Conservation (phyloP, 192 early-diverging fungal species). For the Borealophlyctis nickersoniae region DNA sequence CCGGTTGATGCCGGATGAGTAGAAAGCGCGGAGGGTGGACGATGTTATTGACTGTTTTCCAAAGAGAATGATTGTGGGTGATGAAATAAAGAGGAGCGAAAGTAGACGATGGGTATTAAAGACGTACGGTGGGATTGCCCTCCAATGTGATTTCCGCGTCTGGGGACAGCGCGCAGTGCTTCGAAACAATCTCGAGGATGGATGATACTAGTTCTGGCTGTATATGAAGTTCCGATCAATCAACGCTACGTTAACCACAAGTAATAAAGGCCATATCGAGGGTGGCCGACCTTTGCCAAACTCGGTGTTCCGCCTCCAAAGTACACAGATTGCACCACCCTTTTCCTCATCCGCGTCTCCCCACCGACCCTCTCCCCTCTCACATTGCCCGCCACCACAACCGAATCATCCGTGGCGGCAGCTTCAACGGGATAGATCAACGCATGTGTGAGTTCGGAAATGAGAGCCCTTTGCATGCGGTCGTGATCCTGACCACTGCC, state of each 20-base stretch:
- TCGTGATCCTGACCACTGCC: conserved; percentile 17
- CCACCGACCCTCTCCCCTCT: too few species aligned
- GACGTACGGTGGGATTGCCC: conserved; percentile 31
- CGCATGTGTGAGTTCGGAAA: conserved; percentile 15
- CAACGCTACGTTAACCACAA: too few species aligned
- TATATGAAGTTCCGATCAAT: too few species aligned
- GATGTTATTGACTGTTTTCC: conserved; percentile 7
- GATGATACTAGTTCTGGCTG: too few species aligned
- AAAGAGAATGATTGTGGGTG: neutral
- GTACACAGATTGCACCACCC: conserved; percentile 26
- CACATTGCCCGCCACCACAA: too few species aligned
- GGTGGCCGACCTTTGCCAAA: conserved; percentile 20
- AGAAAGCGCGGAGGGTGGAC: conserved; percentile 21
- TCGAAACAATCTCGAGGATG: conserved; percentile 14
- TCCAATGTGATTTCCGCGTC: conserved; percentile 35
- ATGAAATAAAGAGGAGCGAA: neutral
- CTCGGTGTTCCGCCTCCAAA: conserved; percentile 46
- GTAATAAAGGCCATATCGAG: neutral
- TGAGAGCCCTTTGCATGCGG: conserved; percentile 17
- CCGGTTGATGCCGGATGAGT: conserved; percentile 36
- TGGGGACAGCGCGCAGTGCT: neutral
- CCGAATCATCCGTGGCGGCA: neutral
- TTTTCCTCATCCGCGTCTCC: too few species aligned
- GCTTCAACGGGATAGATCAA: conserved; percentile 1
- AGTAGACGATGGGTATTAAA: neutral